phyloP scores from a whole-genome alignment of 2,329 filamentous ascomycete species.

The Diaporthe aspalathi region DNA sequence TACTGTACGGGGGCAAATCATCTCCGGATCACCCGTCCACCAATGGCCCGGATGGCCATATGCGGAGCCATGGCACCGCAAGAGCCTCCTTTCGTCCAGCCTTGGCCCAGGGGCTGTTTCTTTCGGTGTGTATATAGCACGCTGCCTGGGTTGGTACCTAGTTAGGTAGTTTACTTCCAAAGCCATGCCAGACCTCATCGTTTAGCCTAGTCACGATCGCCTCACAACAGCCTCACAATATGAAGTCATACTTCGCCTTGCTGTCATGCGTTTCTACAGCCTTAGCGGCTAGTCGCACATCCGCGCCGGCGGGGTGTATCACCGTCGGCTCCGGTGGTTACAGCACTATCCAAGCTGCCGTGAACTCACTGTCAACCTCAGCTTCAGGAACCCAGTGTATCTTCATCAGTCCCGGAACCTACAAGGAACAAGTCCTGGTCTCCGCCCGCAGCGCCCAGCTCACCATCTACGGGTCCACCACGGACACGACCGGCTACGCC shows the following conservation, averaged over 20 bases:
- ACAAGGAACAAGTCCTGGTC: slow-evolving; percentile 70
- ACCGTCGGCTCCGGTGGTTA: slow-evolving; percentile 56
- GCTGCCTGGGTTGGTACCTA: no score
- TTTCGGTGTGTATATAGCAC: slow-evolving; percentile 1
- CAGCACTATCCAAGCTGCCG: slow-evolving; percentile 63
- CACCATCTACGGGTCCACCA: slow-evolving; percentile 66
- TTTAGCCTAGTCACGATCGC: not conserved
- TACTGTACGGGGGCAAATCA: not conserved
- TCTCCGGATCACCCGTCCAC: slow-evolving; percentile 9
- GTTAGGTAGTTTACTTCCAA: no score
- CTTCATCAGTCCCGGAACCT: slow-evolving; percentile 71
- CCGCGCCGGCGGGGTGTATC: slow-evolving; percentile 61
- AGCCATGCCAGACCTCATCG: not conserved
- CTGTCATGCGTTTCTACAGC: slow-evolving; percentile 32
- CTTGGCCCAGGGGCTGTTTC: not conserved
- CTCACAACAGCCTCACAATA: slow-evolving; percentile 25
- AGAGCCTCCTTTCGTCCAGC: not conserved
- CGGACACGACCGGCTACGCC: slow-evolving; percentile 61
- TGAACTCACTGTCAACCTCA: slow-evolving; percentile 66
- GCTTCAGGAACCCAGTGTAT: slow-evolving; percentile 65
- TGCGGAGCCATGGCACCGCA: slow-evolving; percentile 13
- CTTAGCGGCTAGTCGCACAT: slow-evolving; percentile 50
- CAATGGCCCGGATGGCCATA: not conserved
- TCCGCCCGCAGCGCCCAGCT: slow-evolving; percentile 59
- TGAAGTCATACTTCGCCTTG: slow-evolving; percentile 35